Evolutionary conservation across 306 rosid species (phyloP).

Genomic region (Trifolium fragiferum): DNA sequence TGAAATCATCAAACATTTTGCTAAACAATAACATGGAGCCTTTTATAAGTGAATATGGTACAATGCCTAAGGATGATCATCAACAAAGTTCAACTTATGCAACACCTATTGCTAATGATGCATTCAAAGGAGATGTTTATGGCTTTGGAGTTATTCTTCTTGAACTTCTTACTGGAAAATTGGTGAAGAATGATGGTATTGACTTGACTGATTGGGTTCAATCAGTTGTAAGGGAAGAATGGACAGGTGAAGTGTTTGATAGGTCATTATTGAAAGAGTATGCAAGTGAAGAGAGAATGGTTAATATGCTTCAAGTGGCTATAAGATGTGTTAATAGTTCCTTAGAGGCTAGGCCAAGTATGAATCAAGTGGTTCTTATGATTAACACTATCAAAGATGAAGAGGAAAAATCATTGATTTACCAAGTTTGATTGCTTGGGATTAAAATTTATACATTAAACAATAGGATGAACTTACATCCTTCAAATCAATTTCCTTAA

Average conservation of each 20-base stretch:
- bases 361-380: constrained; percentile 72
- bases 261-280: constrained; percentile 55
- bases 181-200: constrained; percentile 63
- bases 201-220: constrained; percentile 81
- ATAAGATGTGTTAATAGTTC: constrained; percentile 64
- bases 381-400: constrained; percentile 72
- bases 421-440: constrained; percentile 41
- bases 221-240: constrained; percentile 81
- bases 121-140: constrained; percentile 62
- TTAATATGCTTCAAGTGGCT: constrained; percentile 83
- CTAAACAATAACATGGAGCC: constrained; percentile 73
- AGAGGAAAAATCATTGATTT: constrained; percentile 67
- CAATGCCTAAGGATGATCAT: constrained; percentile 45
- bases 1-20: constrained; percentile 83
- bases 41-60: constrained; percentile 79
- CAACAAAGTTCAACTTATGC: constrained; percentile 37
- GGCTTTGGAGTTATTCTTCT: constrained; percentile 84
- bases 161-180: constrained; percentile 81
- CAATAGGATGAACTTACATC: background rate
- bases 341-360: constrained; percentile 70
- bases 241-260: constrained; percentile 92
- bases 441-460: background rate
- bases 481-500: background rate
- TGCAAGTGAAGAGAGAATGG: constrained; percentile 85
- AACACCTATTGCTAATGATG: constrained; percentile 23